phyloP scores from a whole-genome alignment of 2,329 filamentous ascomycete genomes.

The Coniochaeta sp. region DNA sequence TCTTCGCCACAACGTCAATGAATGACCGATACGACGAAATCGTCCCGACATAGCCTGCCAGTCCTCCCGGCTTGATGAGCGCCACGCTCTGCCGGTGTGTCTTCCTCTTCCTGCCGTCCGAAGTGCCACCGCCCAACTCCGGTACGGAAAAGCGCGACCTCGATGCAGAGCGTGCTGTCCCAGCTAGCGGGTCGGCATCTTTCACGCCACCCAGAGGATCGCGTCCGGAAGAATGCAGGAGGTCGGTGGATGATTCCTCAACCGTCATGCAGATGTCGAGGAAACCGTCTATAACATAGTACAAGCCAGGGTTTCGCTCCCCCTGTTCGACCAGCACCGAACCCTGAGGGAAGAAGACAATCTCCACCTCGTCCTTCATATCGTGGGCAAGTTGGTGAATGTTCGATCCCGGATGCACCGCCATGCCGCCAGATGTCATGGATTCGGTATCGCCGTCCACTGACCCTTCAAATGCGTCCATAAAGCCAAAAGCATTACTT shows the following conservation, averaged over 20 bases:
- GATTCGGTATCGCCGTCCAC: constrained; percentile 84
- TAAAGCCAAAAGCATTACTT: constrained; percentile 82
- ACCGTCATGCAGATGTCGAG: constrained; percentile 84
- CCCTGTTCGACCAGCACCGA: constrained; percentile 94
- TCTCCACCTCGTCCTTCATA: constrained; percentile 86
- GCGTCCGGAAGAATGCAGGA: constrained; percentile 29
- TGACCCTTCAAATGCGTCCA: constrained; percentile 76
- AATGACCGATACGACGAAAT: constrained; percentile 94
- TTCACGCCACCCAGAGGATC: constrained; percentile 27
- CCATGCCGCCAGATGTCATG: constrained; percentile 62
- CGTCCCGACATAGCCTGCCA: constrained; percentile 90
- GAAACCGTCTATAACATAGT: constrained; percentile 97
- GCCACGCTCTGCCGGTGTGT: constrained; percentile 64
- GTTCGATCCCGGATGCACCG: constrained; percentile 54
- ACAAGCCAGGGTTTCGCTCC: constrained; percentile 90
- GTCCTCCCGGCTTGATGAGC: constrained; percentile 85
- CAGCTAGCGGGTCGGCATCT: constrained; percentile 18
- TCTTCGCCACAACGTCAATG: constrained; percentile 94
- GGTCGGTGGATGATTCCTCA: constrained; percentile 43
- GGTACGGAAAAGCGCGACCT: constrained; percentile 19
- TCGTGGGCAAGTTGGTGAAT: constrained; percentile 66
- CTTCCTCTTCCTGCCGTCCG: constrained; percentile 35
- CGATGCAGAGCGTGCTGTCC: constrained; percentile 5
- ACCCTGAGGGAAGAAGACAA: constrained; percentile 93
- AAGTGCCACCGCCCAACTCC: constrained; percentile 17